These are phyloP conservation scores for Melianthus villosus DNA, from an alignment of 441 rosid genomes.

Conservation along the genomic window DNA sequence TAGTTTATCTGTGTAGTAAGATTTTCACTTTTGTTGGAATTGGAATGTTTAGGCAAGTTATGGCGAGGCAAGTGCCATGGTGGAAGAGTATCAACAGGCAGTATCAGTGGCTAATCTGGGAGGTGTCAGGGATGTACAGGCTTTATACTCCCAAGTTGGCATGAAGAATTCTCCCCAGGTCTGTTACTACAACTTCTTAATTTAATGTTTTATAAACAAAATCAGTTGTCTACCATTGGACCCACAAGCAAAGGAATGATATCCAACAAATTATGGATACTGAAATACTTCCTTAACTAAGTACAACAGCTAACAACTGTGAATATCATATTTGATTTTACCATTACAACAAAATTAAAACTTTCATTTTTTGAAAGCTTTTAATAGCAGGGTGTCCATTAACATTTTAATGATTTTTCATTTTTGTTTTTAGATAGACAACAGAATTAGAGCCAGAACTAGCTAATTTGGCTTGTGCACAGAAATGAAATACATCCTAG, in stretches of 20 bases:
- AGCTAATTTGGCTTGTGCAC: too few species aligned
- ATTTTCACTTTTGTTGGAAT: not conserved
- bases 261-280: not conserved
- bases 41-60: conserved; percentile 45
- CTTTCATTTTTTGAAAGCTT: too few species aligned
- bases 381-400: too few species aligned
- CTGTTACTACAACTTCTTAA: conserved; percentile 3
- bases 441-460: too few species aligned
- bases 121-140: conserved; percentile 57
- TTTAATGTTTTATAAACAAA: not conserved
- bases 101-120: conserved; percentile 51
- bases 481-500: too few species aligned
- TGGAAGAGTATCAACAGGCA: conserved; percentile 85
- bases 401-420: too few species aligned
- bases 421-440: too few species aligned
- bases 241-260: not conserved
- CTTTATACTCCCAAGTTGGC: conserved; percentile 45
- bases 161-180: conserved; percentile 71
- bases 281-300: too few species aligned
- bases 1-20: not conserved
- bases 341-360: too few species aligned
- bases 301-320: too few species aligned
- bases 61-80: conserved; percentile 71
- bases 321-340: too few species aligned
- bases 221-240: too few species aligned